Conservation (phyloP, 148 eudicot species). For the Vaccinium myrtillus region DNA sequence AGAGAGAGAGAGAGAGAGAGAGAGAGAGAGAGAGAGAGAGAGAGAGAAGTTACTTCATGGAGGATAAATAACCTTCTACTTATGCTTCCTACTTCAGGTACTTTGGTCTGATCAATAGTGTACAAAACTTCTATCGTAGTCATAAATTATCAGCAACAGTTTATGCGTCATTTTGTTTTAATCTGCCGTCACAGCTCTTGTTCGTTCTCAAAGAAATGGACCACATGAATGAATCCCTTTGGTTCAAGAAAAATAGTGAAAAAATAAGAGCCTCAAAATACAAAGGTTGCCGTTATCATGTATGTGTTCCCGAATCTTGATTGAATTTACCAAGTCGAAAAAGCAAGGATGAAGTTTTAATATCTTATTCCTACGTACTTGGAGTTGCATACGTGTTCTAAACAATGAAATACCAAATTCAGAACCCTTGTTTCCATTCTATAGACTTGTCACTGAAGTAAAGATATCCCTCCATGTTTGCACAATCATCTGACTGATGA, state of each 20-base stretch:
- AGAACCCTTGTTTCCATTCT: neutral
- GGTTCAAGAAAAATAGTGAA: neutral
- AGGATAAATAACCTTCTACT: neutral
- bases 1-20: constrained; percentile 7
- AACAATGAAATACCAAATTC: neutral
- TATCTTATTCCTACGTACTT: neutral
- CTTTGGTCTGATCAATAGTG: neutral
- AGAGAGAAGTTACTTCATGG: neutral
- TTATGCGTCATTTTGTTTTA: too few relatives aligned
- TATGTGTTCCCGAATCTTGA: neutral
- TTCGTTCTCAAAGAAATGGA: neutral
- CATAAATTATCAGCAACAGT: neutral
- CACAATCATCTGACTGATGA: neutral
- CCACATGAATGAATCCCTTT: neutral
- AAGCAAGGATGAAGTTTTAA: neutral
- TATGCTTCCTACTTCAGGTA: neutral
- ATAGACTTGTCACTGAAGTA: neutral
- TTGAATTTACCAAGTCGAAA: neutral
- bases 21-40: constrained; percentile 11
- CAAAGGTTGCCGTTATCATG: neutral
- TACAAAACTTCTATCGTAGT: neutral
- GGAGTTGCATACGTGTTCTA: neutral
- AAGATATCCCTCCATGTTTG: neutral
- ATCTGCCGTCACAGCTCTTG: neutral
- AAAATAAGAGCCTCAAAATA: neutral